phyloP scores from a whole-genome alignment of 805 yeast species.

The Saturnispora galanensis region DNA sequence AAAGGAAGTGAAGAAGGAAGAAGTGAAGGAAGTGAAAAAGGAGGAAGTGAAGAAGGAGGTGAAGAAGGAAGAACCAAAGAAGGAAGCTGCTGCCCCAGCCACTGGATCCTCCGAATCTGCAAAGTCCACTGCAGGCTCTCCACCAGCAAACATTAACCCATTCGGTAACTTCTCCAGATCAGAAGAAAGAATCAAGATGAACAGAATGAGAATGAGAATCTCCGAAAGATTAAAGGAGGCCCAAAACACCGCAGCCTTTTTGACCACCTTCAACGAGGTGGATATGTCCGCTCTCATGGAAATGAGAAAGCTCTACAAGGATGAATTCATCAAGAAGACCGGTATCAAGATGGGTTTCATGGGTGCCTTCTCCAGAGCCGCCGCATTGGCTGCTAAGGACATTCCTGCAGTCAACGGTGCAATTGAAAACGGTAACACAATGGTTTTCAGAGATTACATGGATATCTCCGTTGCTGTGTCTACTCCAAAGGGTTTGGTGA shows the following conservation, averaged over 20 bases:
- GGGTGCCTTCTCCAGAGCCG: constrained; percentile 96
- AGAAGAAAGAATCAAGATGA: constrained; percentile 94
- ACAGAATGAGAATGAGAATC: constrained; percentile 97
- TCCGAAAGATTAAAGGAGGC: constrained; percentile 99
- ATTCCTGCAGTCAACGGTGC: constrained; percentile 93
- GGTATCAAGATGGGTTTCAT: constrained; percentile 96
- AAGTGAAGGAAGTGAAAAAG: constrained; percentile 18
- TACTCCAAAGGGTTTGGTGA: constrained; percentile 97
- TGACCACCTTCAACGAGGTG: constrained; percentile 96
- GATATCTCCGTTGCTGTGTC: constrained; percentile 97
- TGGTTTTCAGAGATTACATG: constrained; percentile 92
- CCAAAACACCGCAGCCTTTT: constrained; percentile 96
- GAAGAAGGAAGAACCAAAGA: constrained; percentile 18
- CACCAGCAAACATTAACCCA: constrained; percentile 23
- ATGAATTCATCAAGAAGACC: constrained; percentile 86
- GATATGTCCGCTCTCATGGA: constrained; percentile 90
- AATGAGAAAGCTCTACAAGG: constrained; percentile 94
- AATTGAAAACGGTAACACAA: constrained; percentile 83
- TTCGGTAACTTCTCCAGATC: constrained; percentile 58
- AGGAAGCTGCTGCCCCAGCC: constrained; percentile 14
- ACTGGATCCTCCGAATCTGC: constrained; percentile 9
- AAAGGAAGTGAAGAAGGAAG: constrained; percentile 23
- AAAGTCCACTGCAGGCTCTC: constrained; percentile 19
- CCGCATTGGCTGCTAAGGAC: constrained; percentile 85
- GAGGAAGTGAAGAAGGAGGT: constrained; percentile 14